Conservation (phyloP, 345 rosid genomes). For the Crucihimalaya himalaica region DNA sequence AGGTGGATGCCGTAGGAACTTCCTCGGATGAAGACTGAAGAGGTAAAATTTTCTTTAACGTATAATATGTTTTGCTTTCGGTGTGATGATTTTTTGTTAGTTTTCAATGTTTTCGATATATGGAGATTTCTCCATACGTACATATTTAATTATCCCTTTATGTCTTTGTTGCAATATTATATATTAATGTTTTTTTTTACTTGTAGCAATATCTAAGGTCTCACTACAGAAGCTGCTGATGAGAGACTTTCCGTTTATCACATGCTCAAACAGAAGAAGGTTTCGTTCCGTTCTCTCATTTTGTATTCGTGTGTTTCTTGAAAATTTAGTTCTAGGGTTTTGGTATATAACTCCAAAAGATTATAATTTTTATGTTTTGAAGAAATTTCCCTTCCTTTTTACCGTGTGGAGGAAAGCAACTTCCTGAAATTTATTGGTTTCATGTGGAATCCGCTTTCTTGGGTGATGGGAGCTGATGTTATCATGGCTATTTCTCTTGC, state of each 20-base stretch:
- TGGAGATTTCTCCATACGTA: too few relatives aligned
- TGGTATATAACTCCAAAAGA: background rate
- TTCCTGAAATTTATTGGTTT: constrained; percentile 83
- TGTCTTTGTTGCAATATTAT: too few relatives aligned
- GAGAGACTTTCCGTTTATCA: constrained; percentile 91
- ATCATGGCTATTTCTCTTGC: constrained; percentile 99
- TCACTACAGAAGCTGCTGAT: constrained; percentile 73
- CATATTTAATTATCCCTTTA: too few relatives aligned
- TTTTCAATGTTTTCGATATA: too few relatives aligned
- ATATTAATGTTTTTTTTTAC: too few relatives aligned
- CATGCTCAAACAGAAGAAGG: constrained; percentile 94
- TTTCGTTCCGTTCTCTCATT: background rate
- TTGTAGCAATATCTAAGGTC: too few relatives aligned
- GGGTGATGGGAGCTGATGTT: too few relatives aligned
- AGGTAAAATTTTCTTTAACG: too few relatives aligned
- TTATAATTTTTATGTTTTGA: constrained; percentile 8
- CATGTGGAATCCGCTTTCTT: constrained; percentile 99
- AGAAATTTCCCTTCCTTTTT: constrained; percentile 11
- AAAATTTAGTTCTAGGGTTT: constrained; percentile 10
- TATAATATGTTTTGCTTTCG: too few relatives aligned
- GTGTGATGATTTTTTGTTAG: too few relatives aligned
- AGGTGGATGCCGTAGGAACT: too few relatives aligned
- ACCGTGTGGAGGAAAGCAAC: constrained; percentile 87
- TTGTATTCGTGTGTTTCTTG: background rate
- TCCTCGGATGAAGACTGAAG: too few relatives aligned